These are phyloP conservation scores for Phytophthora boehmeriae DNA, from an alignment of 352 stramenopile genomes.

Conservation along the genomic window DNA sequence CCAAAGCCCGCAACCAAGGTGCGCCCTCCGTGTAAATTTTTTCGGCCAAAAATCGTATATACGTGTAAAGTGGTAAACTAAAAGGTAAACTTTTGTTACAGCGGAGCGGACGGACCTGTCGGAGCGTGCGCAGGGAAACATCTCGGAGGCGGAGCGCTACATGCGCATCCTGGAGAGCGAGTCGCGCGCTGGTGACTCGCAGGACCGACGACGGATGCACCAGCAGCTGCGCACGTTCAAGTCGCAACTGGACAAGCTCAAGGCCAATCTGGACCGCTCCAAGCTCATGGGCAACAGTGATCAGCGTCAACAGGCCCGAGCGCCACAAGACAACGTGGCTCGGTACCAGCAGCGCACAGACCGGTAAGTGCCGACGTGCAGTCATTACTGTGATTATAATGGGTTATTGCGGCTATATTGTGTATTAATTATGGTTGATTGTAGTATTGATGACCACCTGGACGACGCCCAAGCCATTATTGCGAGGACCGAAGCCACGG, in stretches of 20 bases:
- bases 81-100: conserved; percentile 10
- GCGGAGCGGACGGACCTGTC: conserved; percentile 52
- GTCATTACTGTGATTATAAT: too few relatives aligned
- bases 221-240: conserved; percentile 85
- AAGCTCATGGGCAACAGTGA: conserved; percentile 79
- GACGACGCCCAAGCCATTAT: conserved; percentile 74
- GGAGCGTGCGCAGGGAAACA: conserved; percentile 67
- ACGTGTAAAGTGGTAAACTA: neutral
- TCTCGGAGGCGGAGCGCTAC: conserved; percentile 82
- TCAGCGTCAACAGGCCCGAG: conserved; percentile 55
- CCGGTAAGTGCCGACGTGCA: conserved; percentile 29
- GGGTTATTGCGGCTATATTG: neutral
- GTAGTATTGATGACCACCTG: conserved; percentile 73
- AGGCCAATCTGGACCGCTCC: conserved; percentile 76
- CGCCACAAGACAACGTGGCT: conserved; percentile 70
- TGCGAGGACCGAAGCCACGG: conserved; percentile 67
- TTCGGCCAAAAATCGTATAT: neutral
- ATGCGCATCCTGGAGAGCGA: conserved; percentile 87
- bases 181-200: conserved; percentile 73
- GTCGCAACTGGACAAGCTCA: conserved; percentile 87
- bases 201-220: conserved; percentile 85
- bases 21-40: neutral
- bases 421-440: conserved; percentile 8
- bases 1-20: conserved; percentile 45
- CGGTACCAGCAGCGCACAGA: conserved; percentile 79